A percentile compares a stretch with the other conserved stretches of the same genome.
Evolutionary conservation across 306 rosid species (phyloP).

Genomic region (Canavalia ensiformis): DNA sequence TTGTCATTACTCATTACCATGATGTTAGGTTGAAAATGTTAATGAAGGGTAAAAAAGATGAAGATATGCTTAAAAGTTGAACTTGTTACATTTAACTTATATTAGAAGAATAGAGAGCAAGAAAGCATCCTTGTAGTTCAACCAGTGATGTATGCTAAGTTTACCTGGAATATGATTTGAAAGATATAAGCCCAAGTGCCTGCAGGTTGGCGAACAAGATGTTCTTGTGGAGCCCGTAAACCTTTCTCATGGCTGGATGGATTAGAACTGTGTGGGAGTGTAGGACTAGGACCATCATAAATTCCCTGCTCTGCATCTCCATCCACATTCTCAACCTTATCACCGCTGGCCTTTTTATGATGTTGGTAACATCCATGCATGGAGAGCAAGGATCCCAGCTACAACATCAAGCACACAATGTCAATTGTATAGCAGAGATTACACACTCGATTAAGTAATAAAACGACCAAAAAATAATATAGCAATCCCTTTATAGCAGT

Average conservation of each 20-base stretch:
- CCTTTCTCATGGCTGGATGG: constrained; percentile 55
- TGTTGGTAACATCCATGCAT: constrained; percentile 80
- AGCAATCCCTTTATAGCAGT: constrained; percentile 37
- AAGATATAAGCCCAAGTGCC: constrained; percentile 82
- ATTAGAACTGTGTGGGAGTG: constrained; percentile 46
- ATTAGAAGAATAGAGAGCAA: constrained; percentile 11
- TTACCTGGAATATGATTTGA: constrained; percentile 92
- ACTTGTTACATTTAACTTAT: background rate
- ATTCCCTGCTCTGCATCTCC: constrained; percentile 77
- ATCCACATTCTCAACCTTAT: constrained; percentile 81
- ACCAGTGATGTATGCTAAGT: background rate
- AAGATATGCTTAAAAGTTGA: background rate
- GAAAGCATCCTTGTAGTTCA: constrained; percentile 4
- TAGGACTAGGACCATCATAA: constrained; percentile 41
- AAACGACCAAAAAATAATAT: background rate
- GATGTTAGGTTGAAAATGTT: constrained; percentile 17
- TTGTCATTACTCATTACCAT: background rate
- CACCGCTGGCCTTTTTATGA: constrained; percentile 85
- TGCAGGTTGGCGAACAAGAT: constrained; percentile 66
- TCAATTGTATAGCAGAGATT: background rate
- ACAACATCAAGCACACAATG: constrained; percentile 43
- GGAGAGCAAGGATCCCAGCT: constrained; percentile 92
- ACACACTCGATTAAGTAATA: constrained; percentile 31
- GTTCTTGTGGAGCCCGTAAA: constrained; percentile 47
- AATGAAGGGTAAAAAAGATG: background rate